Base-by-base conservation (phyloP, 2,329 filamentous ascomycete species). In the Talaromyces sp. region DNA sequence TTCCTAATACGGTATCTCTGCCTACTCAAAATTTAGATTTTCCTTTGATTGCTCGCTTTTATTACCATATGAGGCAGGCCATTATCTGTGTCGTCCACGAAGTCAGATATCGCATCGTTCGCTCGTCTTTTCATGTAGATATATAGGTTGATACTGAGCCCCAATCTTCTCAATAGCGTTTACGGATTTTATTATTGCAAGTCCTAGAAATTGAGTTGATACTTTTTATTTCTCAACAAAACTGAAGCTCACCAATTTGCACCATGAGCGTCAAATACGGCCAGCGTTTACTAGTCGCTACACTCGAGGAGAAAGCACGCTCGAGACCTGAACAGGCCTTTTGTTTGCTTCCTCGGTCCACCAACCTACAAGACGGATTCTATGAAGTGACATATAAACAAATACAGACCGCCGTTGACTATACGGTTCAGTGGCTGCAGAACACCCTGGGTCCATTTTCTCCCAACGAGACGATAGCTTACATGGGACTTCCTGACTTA, bases 301-400 rank as follows among this genome's bases (percentile, higher is more conserved):
- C 52, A 37, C 18, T 61, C n/a, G 59, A 61, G 35, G 59, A 61
- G 21, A 37, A 61, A 39, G 46, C 58, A n/a, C 33, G 54, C 16
- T 21, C 23, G 8, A 18, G 58, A 16, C 52, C 60, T 3, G 16
- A 58, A 6, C 40, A 39, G 7, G 52, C 48, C 1, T 62, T 58
- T 9, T 40, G 39, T 9, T 57, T 18, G 31, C 35, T 62, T 31
- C 60, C 60, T 5, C 25, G n/a, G 8, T 46, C 52, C 11, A 4
- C 39, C 2, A 23, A 62, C 7, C 5, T 58, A 12, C 39, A 58
- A 8, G 31, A 62, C 31, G 60, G 60, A 16, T 62, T 62, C 35
- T 25, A 21, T 8, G 9, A 40, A 28, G 60, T 62, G 4, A 58
- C 40, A 18, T 57, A 31, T n/a, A 28, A 39, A 11, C 50, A 57